Conservation (phyloP, 192 early-diverging fungal genomes). For the Gigaspora rosea region DNA sequence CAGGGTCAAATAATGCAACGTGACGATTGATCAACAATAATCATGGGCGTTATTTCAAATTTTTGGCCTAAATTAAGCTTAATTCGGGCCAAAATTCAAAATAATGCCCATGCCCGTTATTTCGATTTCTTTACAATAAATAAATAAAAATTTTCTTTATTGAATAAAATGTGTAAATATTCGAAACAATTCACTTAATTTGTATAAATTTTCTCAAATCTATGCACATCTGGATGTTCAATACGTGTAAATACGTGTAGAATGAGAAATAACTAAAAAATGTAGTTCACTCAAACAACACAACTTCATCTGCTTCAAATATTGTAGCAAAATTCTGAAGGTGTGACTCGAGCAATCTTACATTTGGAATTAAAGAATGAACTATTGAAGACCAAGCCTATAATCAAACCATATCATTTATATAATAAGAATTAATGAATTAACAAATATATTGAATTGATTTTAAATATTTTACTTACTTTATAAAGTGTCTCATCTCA, state of each 20-base stretch:
- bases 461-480: constrained; percentile 37
- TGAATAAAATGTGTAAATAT: no score
- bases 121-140: no score
- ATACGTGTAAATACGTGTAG: constrained; percentile 61
- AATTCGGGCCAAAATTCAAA: no score
- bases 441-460: background rate
- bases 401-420: background rate
- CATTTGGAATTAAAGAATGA: constrained; percentile 93
- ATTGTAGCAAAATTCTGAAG: constrained; percentile 77
- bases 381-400: constrained; percentile 99
- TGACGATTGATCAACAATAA: no score
- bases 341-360: constrained; percentile 74
- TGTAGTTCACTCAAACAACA: constrained; percentile 93
- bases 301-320: constrained; percentile 93
- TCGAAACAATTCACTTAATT: no score
- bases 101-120: no score
- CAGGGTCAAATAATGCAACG: no score
- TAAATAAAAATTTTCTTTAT: no score
- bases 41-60: no score
- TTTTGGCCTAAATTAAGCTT: no score
- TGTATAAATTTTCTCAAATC: constrained; percentile 91
- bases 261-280: constrained; percentile 94
- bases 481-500: constrained; percentile 94
- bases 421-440: background rate
- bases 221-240: constrained; percentile 67